phyloP scores from a whole-genome alignment of 768 basidiomycete species.

The Suillus clintonianus region DNA sequence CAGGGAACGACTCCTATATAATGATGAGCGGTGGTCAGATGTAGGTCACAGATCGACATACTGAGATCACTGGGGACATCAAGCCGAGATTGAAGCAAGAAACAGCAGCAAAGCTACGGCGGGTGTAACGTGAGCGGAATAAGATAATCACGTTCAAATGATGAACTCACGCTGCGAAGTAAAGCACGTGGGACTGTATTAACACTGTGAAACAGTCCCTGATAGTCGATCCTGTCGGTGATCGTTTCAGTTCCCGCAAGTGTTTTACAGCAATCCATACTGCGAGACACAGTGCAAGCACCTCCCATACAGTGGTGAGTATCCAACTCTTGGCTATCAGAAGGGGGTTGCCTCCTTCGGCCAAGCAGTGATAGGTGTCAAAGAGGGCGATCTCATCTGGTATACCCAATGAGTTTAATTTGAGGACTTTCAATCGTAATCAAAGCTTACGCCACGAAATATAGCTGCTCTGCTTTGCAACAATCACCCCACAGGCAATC shows the following conservation, averaged over 20 bases:
- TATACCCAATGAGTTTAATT: neutral
- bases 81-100: neutral
- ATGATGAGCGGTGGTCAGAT: neutral
- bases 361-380: neutral
- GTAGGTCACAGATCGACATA: neutral
- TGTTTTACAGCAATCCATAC: neutral
- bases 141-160: neutral
- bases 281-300: neutral
- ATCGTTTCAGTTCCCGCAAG: neutral
- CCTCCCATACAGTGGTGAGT: neutral
- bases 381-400: neutral
- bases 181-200: neutral
- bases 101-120: neutral
- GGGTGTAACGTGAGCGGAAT: neutral
- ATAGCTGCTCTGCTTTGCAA: neutral
- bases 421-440: neutral
- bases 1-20: neutral
- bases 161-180: neutral
- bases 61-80: neutral
- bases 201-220: neutral
- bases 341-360: neutral
- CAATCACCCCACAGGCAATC: neutral
- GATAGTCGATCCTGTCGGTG: neutral
- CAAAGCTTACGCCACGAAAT: neutral
- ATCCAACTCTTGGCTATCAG: neutral